These are phyloP conservation scores for Thinopyrum obtusiflorum DNA, from an alignment of 202 grass and related monocot species.

Conservation along the genomic window DNA sequence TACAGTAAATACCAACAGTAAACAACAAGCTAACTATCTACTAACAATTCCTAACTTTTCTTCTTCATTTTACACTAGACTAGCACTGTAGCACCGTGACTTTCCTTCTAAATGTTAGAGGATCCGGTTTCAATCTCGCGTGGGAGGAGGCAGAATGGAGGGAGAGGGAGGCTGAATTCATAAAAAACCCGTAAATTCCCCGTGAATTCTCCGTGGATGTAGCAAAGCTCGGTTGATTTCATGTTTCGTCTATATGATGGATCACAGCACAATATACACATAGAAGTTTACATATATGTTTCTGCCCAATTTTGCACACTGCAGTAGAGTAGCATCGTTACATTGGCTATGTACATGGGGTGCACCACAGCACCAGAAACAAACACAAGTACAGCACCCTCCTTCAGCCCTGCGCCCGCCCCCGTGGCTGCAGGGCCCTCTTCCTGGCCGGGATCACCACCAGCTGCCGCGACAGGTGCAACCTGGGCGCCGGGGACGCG, in stretches of 20 bases:
- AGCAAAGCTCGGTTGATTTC: too few relatives aligned
- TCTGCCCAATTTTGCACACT: not conserved
- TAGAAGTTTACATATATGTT: not conserved
- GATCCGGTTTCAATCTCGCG: too few relatives aligned
- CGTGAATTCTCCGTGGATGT: too few relatives aligned
- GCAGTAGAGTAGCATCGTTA: not conserved
- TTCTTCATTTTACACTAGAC: too few relatives aligned
- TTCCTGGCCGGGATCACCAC: conserved; percentile 33
- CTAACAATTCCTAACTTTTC: too few relatives aligned
- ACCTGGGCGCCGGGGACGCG: not conserved
- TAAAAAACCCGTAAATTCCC: too few relatives aligned
- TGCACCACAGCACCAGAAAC: not conserved
- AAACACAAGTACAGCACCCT: not conserved
- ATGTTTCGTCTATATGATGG: not conserved
- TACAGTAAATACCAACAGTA: too few relatives aligned
- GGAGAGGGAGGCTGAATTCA: too few relatives aligned
- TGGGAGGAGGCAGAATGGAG: too few relatives aligned
- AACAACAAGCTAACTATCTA: too few relatives aligned
- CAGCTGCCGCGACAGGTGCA: conserved; percentile 40
- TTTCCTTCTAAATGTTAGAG: too few relatives aligned
- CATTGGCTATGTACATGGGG: not conserved
- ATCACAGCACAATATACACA: not conserved
- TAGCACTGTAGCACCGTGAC: too few relatives aligned
- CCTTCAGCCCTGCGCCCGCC: not conserved
- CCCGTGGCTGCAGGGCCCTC: conserved; percentile 6